Percentiles rank a stretch among this genome's conserved stretches.
Conservation (phyloP, 805 yeast species). For the Nakazawaea laoshanensis region DNA sequence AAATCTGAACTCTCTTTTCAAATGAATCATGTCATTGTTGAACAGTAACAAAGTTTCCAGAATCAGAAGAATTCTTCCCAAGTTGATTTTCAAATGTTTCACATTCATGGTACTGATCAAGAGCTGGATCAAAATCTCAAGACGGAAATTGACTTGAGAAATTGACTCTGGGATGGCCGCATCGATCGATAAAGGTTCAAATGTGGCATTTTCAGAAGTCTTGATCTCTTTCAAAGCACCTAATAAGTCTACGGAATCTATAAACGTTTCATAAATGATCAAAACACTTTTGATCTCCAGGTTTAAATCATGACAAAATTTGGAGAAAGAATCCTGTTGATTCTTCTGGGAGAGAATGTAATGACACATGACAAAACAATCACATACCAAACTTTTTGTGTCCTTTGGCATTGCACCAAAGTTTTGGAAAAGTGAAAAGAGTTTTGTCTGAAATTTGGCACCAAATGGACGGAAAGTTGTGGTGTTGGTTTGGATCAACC, state of each 20-base stretch:
- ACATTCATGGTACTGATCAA: constrained; percentile 37
- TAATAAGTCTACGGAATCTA: constrained; percentile 47
- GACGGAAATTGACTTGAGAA: constrained; percentile 41
- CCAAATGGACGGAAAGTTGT: constrained; percentile 80
- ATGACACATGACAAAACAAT: constrained; percentile 47
- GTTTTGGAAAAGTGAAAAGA: constrained; percentile 27
- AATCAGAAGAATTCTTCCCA: constrained; percentile 46
- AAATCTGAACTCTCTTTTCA: constrained; percentile 55
- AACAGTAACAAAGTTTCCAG: constrained; percentile 49
- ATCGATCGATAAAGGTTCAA: constrained; percentile 49
- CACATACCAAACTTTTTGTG: constrained; percentile 33
- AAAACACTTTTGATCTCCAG: constrained; percentile 48
- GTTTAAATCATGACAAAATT: constrained; percentile 37
- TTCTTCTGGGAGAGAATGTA: constrained; percentile 43
- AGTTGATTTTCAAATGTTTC: constrained; percentile 43
- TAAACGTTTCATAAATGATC: constrained; percentile 47
- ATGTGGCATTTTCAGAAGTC: constrained; percentile 20
- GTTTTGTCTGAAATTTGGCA: constrained; percentile 44
- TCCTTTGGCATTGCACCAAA: constrained; percentile 26
- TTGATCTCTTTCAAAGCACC: constrained; percentile 24
- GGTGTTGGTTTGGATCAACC: constrained; percentile 47
- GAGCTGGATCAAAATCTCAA: constrained; percentile 36
- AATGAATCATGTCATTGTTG: constrained; percentile 43
- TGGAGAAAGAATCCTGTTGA: constrained; percentile 36
- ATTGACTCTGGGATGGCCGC: constrained; percentile 46